phyloP scores from a whole-genome alignment of 306 rosid species.

The Albizia julibrissin region DNA sequence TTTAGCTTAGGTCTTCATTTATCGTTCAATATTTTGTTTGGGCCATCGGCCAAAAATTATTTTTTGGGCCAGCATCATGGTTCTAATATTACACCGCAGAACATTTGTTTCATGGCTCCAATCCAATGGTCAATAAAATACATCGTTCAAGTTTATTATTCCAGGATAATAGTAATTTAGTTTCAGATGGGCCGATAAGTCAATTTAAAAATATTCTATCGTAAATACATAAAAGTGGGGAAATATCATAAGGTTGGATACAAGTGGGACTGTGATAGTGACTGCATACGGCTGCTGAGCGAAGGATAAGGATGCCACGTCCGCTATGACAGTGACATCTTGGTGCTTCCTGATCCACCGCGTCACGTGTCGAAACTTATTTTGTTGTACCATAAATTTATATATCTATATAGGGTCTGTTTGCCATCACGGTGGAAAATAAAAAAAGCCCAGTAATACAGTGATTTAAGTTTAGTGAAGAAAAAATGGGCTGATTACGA shows the following conservation, averaged over 20 bases:
- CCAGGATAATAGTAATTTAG: no score
- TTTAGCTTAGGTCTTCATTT: background rate
- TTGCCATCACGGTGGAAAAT: no score
- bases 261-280: background rate
- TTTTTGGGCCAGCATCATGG: background rate
- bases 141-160: no score
- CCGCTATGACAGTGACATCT: constrained; percentile 27
- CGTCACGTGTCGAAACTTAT: constrained; percentile 6
- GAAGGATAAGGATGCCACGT: constrained; percentile 59
- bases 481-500: no score
- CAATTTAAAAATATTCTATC: background rate
- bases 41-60: no score
- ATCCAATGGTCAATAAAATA: no score
- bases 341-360: background rate
- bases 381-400: background rate
- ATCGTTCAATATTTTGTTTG: no score
- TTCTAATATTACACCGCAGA: background rate
- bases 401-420: background rate
- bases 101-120: background rate
- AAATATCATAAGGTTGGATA: background rate
- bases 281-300: background rate
- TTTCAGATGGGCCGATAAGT: no score
- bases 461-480: no score
- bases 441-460: no score
- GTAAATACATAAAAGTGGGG: background rate